phyloP scores from a whole-genome alignment of 345 rosid genomes.

The Eucalyptus pauciflora region DNA sequence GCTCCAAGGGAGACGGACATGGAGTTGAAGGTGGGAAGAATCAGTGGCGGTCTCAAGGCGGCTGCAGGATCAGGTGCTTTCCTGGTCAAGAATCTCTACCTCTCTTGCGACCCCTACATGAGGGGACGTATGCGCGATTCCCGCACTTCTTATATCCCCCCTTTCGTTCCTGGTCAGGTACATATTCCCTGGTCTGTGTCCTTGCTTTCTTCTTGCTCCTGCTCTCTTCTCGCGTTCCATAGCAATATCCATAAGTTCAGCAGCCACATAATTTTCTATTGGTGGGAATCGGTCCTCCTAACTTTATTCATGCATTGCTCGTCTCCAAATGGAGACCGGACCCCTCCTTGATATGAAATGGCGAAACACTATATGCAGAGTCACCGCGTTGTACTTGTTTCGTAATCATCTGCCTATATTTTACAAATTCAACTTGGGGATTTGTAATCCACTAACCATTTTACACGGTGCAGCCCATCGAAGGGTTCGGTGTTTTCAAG shows the following conservation, averaged over 20 bases:
- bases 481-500: not conserved
- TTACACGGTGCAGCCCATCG: not conserved
- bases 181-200: constrained; percentile 11
- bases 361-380: not conserved
- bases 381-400: not conserved
- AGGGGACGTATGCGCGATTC: not conserved
- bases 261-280: not conserved
- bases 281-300: not conserved
- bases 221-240: constrained; percentile 45
- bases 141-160: not conserved
- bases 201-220: constrained; percentile 3
- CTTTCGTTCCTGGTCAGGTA: not conserved
- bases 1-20: constrained; percentile 35
- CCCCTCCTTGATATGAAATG: not conserved
- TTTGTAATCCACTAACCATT: not conserved
- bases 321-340: not conserved
- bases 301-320: not conserved
- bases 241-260: not conserved
- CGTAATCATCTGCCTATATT: not conserved
- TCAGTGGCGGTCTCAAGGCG: constrained; percentile 14
- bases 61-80: constrained; percentile 23
- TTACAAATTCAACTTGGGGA: not conserved
- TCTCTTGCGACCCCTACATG: not conserved
- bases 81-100: constrained; percentile 25
- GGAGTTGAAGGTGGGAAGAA: constrained; percentile 16